A percentile compares a stretch with the other conserved stretches of the same genome.
Conservation (phyloP, 2,329 filamentous ascomycete species). For the Diaporthe destruens region DNA sequence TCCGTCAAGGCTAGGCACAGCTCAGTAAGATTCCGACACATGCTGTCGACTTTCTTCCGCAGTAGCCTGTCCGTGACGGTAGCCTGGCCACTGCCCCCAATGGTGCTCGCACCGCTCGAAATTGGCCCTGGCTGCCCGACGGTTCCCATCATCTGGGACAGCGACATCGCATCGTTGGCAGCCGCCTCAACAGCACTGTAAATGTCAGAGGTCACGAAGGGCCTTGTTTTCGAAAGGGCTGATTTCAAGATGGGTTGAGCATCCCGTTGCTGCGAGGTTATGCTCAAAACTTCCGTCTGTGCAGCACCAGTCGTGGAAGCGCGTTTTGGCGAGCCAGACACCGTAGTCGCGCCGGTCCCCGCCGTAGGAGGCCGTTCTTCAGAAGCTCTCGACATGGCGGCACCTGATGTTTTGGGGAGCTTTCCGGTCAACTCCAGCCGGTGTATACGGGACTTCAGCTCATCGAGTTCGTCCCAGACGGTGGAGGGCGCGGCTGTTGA, state of each 20-base stretch:
- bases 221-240: slow-evolving; percentile 83
- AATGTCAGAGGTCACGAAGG: slow-evolving; percentile 76
- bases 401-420: slow-evolving; percentile 83
- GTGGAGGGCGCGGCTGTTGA: slow-evolving; percentile 92
- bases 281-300: slow-evolving; percentile 57
- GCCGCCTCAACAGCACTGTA: slow-evolving; percentile 85
- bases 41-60: slow-evolving; percentile 89
- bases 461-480: slow-evolving; percentile 97
- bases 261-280: slow-evolving; percentile 60
- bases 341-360: slow-evolving; percentile 89
- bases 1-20: slow-evolving; percentile 87
- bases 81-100: slow-evolving; percentile 61
- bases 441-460: slow-evolving; percentile 92
- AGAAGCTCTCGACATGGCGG: slow-evolving; percentile 79
- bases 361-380: slow-evolving; percentile 91
- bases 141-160: slow-evolving; percentile 83
- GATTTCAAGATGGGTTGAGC: slow-evolving; percentile 83
- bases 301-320: slow-evolving; percentile 63
- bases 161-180: slow-evolving; percentile 81
- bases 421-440: slow-evolving; percentile 92
- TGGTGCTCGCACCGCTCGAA: slow-evolving; percentile 74
- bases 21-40: slow-evolving; percentile 93
- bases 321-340: slow-evolving; percentile 90
- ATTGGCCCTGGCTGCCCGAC: slow-evolving; percentile 77
- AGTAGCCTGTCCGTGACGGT: slow-evolving; percentile 83